phyloP scores from a whole-genome alignment of 306 rosid genomes.

The Castanea crenata region DNA sequence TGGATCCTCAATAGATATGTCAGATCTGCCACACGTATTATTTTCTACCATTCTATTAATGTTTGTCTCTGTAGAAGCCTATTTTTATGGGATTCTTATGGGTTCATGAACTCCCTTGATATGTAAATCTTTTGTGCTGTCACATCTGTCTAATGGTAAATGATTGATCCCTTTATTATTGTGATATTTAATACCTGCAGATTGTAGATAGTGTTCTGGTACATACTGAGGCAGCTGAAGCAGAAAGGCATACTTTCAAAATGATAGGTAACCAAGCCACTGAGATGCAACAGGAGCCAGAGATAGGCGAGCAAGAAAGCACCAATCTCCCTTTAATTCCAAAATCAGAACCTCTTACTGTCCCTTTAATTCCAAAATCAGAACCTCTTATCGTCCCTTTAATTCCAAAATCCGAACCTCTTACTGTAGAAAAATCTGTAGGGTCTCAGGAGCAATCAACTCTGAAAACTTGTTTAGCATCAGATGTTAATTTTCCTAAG shows the following conservation, averaged over 20 bases:
- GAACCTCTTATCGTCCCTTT: conserved; percentile 29
- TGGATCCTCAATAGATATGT: too few species aligned
- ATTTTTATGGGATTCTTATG: too few species aligned
- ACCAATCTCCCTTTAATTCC: conserved; percentile 31
- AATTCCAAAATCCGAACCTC: conserved; percentile 36
- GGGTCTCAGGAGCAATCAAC: conserved; percentile 51
- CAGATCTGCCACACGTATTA: too few species aligned
- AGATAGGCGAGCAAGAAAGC: conserved; percentile 39
- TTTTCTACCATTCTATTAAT: too few species aligned
- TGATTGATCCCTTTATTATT: background rate
- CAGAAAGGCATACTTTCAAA: conserved; percentile 25
- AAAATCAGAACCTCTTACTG: conserved; percentile 31
- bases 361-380: conserved; percentile 21
- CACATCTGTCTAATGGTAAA: background rate
- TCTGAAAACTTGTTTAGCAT: conserved; percentile 46
- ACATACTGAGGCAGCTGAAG: conserved; percentile 56
- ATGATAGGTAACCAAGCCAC: conserved; percentile 15
- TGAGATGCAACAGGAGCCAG: conserved; percentile 38
- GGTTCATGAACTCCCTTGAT: background rate
- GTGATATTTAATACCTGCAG: conserved; percentile 37
- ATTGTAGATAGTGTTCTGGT: conserved; percentile 62
- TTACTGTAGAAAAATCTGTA: conserved; percentile 17
- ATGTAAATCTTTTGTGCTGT: background rate
- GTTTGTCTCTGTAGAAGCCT: too few species aligned
- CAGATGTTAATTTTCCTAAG: conserved; percentile 56